phyloP scores from a whole-genome alignment of 306 rosid species.

The Oxytropis ochrocephala region DNA sequence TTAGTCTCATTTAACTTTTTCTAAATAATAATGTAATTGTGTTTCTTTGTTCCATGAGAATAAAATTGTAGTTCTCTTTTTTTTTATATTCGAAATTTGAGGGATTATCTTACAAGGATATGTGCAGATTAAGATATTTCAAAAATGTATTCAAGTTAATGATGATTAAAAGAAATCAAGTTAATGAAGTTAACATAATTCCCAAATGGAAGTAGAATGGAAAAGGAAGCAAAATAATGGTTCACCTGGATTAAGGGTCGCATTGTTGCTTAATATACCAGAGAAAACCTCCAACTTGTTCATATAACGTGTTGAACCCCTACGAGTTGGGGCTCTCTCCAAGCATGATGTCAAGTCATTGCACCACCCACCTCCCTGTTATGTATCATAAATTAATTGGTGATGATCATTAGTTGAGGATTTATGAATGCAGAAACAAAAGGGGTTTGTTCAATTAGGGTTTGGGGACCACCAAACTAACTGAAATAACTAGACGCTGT shows the following conservation, averaged over 20 bases:
- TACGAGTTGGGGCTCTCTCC: slow-evolving; percentile 62
- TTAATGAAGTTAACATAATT: neutral
- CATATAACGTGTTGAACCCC: slow-evolving; percentile 85
- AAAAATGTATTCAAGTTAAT: neutral
- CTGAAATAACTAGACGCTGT: neutral
- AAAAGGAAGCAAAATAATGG: neutral
- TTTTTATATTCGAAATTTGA: too few relatives aligned
- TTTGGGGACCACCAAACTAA: slow-evolving; percentile 30
- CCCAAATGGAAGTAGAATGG: neutral
- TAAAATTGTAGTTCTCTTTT: too few relatives aligned
- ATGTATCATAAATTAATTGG: neutral
- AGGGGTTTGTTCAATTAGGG: neutral
- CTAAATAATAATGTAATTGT: too few relatives aligned
- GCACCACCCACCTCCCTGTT: slow-evolving; percentile 98
- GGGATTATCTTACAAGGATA: too few relatives aligned
- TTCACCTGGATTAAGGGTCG: slow-evolving; percentile 82
- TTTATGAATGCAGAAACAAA: neutral
- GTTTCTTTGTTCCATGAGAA: too few relatives aligned
- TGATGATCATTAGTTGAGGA: neutral
- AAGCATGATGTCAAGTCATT: slow-evolving; percentile 66
- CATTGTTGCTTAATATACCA: slow-evolving; percentile 71
- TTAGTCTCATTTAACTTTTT: too few relatives aligned
- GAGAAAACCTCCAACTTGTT: slow-evolving; percentile 54
- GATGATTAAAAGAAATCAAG: neutral
- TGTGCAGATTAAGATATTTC: too few relatives aligned